phyloP scores from a whole-genome alignment of 2,329 filamentous ascomycete genomes.

The Dothideomycetidae sp. region DNA sequence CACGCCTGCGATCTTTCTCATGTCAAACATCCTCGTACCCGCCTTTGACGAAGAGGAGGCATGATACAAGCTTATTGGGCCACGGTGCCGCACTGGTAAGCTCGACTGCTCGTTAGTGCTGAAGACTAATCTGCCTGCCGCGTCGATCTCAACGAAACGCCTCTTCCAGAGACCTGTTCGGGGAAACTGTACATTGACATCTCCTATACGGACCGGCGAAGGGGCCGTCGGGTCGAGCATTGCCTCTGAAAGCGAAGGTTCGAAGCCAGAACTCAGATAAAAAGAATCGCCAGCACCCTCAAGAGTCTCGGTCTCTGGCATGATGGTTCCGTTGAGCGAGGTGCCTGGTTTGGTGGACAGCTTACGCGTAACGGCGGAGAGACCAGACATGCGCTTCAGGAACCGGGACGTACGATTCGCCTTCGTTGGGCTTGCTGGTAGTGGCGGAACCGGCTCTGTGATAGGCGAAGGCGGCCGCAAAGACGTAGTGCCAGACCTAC shows the following conservation, averaged over 20 bases:
- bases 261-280: too few species aligned
- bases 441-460: conserved; percentile 16
- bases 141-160: conserved; percentile 72
- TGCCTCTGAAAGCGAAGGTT: conserved; percentile 3
- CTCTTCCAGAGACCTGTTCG: conserved; percentile 92
- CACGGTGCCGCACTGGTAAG: conserved; percentile 1
- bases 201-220: conserved; percentile 55
- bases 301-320: background rate
- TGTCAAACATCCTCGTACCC: background rate
- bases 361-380: conserved; percentile 33
- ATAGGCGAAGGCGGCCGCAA: conserved; percentile 16
- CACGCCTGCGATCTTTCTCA: conserved; percentile 1
- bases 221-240: conserved; percentile 1
- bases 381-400: conserved; percentile 45
- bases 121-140: conserved; percentile 68
- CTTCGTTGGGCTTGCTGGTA: conserved; percentile 22
- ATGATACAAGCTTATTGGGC: conserved; percentile 3
- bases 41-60: background rate
- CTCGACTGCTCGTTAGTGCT: conserved; percentile 20
- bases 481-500: background rate
- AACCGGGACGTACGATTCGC: conserved; percentile 45
- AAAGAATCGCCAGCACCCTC: background rate
- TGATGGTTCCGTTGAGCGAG: conserved; percentile 1
- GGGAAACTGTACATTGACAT: conserved; percentile 94
- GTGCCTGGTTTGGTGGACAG: conserved; percentile 14